These are phyloP conservation scores for Gaertneriomyces sp. DNA, from an alignment of 192 early-diverging fungal species.

Conservation along the genomic window DNA sequence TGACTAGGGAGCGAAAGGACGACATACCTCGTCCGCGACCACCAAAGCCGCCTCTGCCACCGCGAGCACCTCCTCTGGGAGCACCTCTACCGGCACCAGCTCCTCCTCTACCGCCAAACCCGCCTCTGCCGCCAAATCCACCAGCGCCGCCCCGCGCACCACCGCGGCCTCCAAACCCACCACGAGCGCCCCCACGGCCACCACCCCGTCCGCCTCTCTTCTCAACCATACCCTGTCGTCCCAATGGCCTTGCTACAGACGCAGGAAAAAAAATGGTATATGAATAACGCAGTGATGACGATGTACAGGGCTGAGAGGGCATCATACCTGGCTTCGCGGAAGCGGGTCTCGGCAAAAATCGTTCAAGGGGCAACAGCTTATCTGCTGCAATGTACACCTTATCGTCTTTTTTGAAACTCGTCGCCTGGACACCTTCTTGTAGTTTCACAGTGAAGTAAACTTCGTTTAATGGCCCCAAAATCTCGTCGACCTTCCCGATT, in stretches of 20 bases:
- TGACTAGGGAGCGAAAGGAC: not conserved
- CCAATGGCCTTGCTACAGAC: slow-evolving; percentile 59
- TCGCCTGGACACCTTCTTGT: slow-evolving; percentile 85
- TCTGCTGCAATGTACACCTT: slow-evolving; percentile 92
- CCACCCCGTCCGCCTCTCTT: slow-evolving; percentile 56
- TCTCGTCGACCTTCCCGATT: slow-evolving; percentile 99
- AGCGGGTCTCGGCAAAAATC: slow-evolving; percentile 95
- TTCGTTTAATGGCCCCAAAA: slow-evolving; percentile 95
- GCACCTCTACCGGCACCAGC: slow-evolving; percentile 40
- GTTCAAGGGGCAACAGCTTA: slow-evolving; percentile 90
- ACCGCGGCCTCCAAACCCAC: slow-evolving; percentile 43
- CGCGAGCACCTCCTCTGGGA: slow-evolving; percentile 42
- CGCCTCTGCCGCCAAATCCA: slow-evolving; percentile 29
- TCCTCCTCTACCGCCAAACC: slow-evolving; percentile 25
- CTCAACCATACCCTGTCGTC: slow-evolving; percentile 59
- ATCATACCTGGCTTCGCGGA: slow-evolving; percentile 54
- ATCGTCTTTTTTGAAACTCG: slow-evolving; percentile 85
- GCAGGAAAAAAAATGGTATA: slow-evolving; percentile 2
- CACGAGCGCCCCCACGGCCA: slow-evolving; percentile 41
- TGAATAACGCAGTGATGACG: not conserved
- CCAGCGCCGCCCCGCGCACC: slow-evolving; percentile 14
- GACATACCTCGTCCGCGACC: slow-evolving; percentile 22
- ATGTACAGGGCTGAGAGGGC: not conserved
- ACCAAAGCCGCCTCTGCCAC: slow-evolving; percentile 33
- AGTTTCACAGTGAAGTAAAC: slow-evolving; percentile 98